Evolutionary conservation across 345 rosid species (phyloP), one percentile per base, ranked within the genome.

Genomic region (Salix exigua): DNA sequence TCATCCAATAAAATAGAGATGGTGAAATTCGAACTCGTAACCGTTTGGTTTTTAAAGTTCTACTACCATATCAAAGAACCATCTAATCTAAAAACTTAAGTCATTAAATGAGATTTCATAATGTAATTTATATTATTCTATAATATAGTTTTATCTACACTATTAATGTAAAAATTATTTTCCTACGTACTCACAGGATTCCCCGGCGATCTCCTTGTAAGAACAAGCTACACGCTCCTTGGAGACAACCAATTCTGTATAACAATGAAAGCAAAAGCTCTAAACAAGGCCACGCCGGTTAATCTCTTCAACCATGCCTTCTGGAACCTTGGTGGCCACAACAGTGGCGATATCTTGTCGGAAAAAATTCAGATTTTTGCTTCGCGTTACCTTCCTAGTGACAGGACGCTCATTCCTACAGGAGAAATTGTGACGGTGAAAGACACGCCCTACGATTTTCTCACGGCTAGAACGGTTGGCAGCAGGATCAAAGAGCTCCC

Each of bases 311-410:
- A 90, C 64, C 99, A 96, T 66, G 80, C 89, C n/a, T 95, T 91
- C 73, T 95, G 94, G 96, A 95, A 95, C 86, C 90, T 95, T 18
- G 96, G 92, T 38, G 97, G 97, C 46, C 98, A 93, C 74, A 78
- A 81, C 72, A 82, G 88, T 12, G 96, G 96, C 0, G 88, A 89
- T 60, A 89, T 96, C 78, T 80, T 96, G 35, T 90, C 94, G 0
- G 82, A 91, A 55, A 82, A 90, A 69, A 76, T 93, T 73, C 94
- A 88, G 73, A 84, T 96, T 33, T 87, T 89, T 3, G 94, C 85
- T 5, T 90, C 98, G 55, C 71, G 51, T 18, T 89, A 86, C 83
- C 93, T 97, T 2, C 91, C 94, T 0, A 85, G 86, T 0, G 89
- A 96, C 68, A 76, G 79, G 65, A 28, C 86, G 10, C 87, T 88